Conservation (phyloP, 768 basidiomycete species). For the Boletus barrowsii region DNA sequence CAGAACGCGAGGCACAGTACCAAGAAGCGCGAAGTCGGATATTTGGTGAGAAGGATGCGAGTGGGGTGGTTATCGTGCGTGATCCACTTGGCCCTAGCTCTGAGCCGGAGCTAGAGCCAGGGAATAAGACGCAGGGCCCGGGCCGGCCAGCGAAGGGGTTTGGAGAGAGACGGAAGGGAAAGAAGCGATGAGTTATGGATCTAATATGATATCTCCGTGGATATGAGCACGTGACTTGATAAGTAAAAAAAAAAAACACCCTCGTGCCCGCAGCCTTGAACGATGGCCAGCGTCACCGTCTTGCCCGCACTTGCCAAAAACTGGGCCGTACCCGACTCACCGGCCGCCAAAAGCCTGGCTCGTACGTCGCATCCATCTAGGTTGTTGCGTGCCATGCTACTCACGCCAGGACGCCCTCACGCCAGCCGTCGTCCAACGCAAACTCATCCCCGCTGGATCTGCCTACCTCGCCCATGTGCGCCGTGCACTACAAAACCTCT, state of each 20-base stretch:
- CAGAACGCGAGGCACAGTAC: conserved; percentile 71
- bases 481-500: conserved; percentile 68
- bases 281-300: conserved; percentile 26
- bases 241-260: neutral
- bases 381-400: neutral
- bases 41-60: conserved; percentile 42
- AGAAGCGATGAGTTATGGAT: conserved; percentile 5
- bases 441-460: conserved; percentile 80
- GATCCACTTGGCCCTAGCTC: conserved; percentile 33
- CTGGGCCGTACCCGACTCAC: conserved; percentile 19
- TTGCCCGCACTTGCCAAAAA: conserved; percentile 24
- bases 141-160: conserved; percentile 26
- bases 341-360: conserved; percentile 20
- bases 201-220: neutral
- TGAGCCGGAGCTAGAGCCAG: conserved; percentile 2
- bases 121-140: neutral
- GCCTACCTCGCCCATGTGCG: conserved; percentile 84
- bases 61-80: conserved; percentile 21
- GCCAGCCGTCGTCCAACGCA: conserved; percentile 37
- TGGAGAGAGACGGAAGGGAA: conserved; percentile 21
- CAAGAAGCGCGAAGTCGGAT: conserved; percentile 72
- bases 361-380: conserved; percentile 18
- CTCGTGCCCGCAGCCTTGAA: too few species aligned
- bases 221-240: conserved; percentile 16
- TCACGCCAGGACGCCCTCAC: conserved; percentile 3